phyloP scores from a whole-genome alignment of 495 filamentous ascomycete genomes.

The Geopyxis carbonaria region DNA sequence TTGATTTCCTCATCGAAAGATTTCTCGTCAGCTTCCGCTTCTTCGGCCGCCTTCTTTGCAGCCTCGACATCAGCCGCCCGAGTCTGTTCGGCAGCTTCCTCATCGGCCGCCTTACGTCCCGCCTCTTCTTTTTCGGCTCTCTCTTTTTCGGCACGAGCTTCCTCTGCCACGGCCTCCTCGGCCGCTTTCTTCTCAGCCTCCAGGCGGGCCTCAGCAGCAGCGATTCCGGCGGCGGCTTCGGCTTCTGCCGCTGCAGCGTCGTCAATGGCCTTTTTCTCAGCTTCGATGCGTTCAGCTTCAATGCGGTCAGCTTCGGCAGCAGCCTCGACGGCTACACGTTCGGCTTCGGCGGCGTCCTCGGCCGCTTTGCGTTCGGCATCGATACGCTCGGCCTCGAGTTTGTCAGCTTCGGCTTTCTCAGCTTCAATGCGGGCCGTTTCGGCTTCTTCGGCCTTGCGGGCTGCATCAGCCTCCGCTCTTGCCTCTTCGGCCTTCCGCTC shows the following conservation, averaged over 20 bases:
- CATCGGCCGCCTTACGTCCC: not conserved
- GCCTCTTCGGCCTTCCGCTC: not conserved
- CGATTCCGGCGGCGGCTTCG: not conserved
- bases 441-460: too few relatives aligned
- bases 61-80: slow-evolving; percentile 1
- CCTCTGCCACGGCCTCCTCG: not conserved
- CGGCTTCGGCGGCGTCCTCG: slow-evolving; percentile 2
- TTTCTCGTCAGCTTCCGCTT: not conserved
- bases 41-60: not conserved
- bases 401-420: not conserved
- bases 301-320: not conserved
- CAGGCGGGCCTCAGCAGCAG: not conserved
- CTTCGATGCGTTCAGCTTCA: too few relatives aligned
- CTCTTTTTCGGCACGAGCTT: slow-evolving; percentile 1
- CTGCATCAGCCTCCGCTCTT: not conserved
- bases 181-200: not conserved
- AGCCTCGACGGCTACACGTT: not conserved
- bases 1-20: not conserved
- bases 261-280: not conserved
- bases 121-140: not conserved
- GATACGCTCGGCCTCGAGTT: not conserved
- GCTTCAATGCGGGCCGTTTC: not conserved
- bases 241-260: not conserved
- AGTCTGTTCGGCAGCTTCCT: not conserved
- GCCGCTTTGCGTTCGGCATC: not conserved